Percentiles rank a stretch among this genome's conserved stretches.
These are phyloP conservation scores for Malus hybrid DNA, from an alignment of 331 rosid species.

Conservation along the genomic window DNA sequence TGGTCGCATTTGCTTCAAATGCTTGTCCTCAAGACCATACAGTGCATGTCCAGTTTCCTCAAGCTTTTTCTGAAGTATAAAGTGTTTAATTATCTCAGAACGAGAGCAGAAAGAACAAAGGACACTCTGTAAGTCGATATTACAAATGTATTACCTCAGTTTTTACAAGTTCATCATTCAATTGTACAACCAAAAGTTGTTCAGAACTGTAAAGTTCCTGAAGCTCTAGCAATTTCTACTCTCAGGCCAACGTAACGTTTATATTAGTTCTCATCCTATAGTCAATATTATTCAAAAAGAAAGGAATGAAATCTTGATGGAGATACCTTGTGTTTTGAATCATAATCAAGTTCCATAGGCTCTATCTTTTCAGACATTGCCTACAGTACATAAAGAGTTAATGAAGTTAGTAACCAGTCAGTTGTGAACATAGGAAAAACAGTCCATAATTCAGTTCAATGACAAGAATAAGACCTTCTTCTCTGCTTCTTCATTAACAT, in stretches of 20 bases:
- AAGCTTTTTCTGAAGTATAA: too few relatives aligned
- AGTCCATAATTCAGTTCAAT: neutral
- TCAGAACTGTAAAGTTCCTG: constrained; percentile 82
- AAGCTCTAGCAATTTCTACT: constrained; percentile 79
- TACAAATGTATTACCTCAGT: constrained; percentile 53
- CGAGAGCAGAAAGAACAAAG: neutral
- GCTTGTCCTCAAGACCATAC: too few relatives aligned
- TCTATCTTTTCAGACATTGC: constrained; percentile 94
- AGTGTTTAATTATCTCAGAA: too few relatives aligned
- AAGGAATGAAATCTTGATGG: constrained; percentile 2
- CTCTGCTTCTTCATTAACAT: constrained; percentile 88
- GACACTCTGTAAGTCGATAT: neutral
- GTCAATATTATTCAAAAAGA: constrained; percentile 4
- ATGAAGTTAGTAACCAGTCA: neutral
- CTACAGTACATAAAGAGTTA: constrained; percentile 24
- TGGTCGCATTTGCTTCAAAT: too few relatives aligned
- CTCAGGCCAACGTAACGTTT: constrained; percentile 11
- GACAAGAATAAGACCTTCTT: constrained; percentile 58
- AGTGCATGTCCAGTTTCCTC: too few relatives aligned
- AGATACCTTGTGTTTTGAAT: constrained; percentile 91
- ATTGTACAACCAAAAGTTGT: constrained; percentile 62
- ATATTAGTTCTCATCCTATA: constrained; percentile 8
- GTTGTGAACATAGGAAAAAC: neutral
- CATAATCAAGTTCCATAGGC: constrained; percentile 83
- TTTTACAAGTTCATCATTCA: constrained; percentile 69